Base-by-base conservation (phyloP, 345 rosid species). In the Kernera saxatilis region DNA sequence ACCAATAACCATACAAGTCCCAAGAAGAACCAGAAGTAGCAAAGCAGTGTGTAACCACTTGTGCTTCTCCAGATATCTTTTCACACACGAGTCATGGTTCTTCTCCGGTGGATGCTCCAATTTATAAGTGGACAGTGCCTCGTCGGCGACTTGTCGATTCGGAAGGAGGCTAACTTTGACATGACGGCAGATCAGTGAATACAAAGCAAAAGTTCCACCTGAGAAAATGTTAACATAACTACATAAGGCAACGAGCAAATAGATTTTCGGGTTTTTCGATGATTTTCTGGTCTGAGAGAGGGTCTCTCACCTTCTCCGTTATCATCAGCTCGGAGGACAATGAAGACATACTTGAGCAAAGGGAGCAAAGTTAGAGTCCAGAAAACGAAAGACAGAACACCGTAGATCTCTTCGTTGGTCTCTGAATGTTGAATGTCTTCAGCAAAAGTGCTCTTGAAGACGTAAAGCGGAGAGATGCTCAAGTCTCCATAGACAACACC, bases 1-100 rank as follows among this genome's bases (percentile, higher is more conserved):
- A 65, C 99, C 98, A 60, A 95, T 95, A 25, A 95, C 99, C 99
- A 95, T 95, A 84, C 99, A 95, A 69, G 99, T 95, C 36, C 99
- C 99, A 4, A 95, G 97, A 70, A 95, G 99, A 82, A 90, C 98
- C 54, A 95, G 73, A 77, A 95, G 77, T 63, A 95, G 78, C 78
- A 95, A 79, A 83, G 94, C 97, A 70, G 98, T 90, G 72, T 90
- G 98, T 81, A 92, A 81, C 78, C 79, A 32, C 81, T 81, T 92
- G 79, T 90, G 86, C 67, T 81, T 86, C 91, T 95, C 99, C 6
- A 95, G 87, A 71, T 81, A 83, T 67, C 69, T 73, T 77, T 88
- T 95, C 62, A 86, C 80, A 77, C 79, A 82, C 0, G 97, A 86
- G 65, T 79, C 83, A 70, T 78, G 84, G 30, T 80, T 83, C 79